These are phyloP conservation scores for Teratosphaeria nubilosa DNA, from an alignment of 2,329 filamentous ascomycete species.

Conservation along the genomic window DNA sequence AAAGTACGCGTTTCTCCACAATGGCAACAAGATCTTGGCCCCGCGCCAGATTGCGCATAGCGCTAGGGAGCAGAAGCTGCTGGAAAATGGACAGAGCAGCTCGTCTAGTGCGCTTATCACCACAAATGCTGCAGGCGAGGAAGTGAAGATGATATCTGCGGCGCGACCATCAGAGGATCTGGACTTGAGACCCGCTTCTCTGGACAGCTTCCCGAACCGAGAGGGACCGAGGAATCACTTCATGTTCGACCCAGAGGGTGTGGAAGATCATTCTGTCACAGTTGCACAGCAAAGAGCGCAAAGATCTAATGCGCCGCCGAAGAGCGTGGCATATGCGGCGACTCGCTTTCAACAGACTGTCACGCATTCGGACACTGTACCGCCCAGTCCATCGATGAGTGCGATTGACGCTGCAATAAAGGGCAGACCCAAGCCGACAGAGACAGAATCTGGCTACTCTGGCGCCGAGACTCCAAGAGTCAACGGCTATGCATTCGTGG, in stretches of 20 bases:
- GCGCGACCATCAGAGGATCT: constrained; percentile 47
- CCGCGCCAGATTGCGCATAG: constrained; percentile 51
- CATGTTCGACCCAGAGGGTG: constrained; percentile 70
- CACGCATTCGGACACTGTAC: constrained; percentile 30
- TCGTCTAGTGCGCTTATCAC: constrained; percentile 15
- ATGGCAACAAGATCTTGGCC: constrained; percentile 68
- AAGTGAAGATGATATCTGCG: constrained; percentile 11
- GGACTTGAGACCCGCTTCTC: constrained; percentile 62
- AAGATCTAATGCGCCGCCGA: constrained; percentile 63
- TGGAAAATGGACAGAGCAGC: constrained; percentile 28
- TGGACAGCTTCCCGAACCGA: constrained; percentile 59
- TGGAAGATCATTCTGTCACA: constrained; percentile 48
- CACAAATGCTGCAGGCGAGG: constrained; percentile 16
- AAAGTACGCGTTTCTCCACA: constrained; percentile 83
- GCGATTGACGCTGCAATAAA: constrained; percentile 76
- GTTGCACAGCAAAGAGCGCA: constrained; percentile 58
- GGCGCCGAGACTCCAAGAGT: constrained; percentile 78
- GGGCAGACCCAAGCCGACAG: constrained; percentile 53
- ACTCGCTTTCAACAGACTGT: constrained; percentile 53
- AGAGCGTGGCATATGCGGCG: constrained; percentile 69
- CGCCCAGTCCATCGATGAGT: constrained; percentile 73
- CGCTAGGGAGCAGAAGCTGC: constrained; percentile 50
- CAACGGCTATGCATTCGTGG: constrained; percentile 89
- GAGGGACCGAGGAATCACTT: constrained; percentile 62
- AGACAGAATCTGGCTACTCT: constrained; percentile 49